Base-by-base conservation (phyloP, 2,329 filamentous ascomycete genomes). In the Xylaria sp. region DNA sequence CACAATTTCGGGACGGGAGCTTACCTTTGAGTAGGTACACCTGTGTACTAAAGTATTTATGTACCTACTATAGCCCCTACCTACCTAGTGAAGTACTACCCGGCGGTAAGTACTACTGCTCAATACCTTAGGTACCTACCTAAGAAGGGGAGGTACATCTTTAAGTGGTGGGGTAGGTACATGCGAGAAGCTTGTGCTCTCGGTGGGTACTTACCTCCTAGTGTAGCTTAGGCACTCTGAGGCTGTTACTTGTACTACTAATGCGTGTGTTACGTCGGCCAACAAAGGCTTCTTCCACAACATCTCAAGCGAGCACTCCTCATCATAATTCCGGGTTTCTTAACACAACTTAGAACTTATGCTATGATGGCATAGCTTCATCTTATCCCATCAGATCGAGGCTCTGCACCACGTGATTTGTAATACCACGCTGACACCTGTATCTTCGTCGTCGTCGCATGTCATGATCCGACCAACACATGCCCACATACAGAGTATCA, bases 401-500 rank as follows among this genome's bases (percentile, higher is more conserved):
- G 12, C 9, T 5, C 52, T 38, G 9, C 9, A 11, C 19, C 21
- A 38, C 23, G 55, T 61, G 40, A 46, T 60, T 63, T 31, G 5
- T 31, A 4, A 31, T 9, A 31, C 54, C 9, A 11, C 23, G 38
- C 35, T 38, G n/a, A 40, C 17, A 15, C 21, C 50, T 43, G 59
- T 35, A 17, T 38, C 33, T 42, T 47, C 4, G 11, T 25, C 4
- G 11, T 25, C 25, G 17, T 28, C 35, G 9, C 25, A 54, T 38
- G 23, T 28, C 53, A 57, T 56, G 43, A 55, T 52, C n/a, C 21
- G 25, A 61, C 28, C 7, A 8, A 12, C 23, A 23, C 42, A 14
- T 6, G 21, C 23, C 43, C 6, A 31, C 23, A 8, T 23, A 40
- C 56, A 57, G 33, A 40, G 12, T 60, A 61, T 17, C 55, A 67